phyloP scores from a whole-genome alignment of 148 eudicot genomes.

The Cornus kousa region DNA sequence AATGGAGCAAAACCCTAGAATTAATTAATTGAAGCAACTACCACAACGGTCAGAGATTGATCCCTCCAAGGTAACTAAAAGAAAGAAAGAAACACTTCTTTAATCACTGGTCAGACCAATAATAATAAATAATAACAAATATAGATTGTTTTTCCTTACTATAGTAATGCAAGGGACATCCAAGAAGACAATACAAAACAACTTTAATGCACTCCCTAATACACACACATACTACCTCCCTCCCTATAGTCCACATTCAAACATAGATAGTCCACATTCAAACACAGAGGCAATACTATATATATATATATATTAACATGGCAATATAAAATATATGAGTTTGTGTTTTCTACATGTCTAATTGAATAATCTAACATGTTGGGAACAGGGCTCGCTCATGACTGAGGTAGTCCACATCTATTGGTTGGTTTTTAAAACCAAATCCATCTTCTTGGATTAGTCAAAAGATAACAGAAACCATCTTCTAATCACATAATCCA shows the following conservation, averaged over 20 bases:
- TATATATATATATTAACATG: no score
- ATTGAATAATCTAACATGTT: background rate
- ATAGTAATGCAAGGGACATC: slow-evolving; percentile 19
- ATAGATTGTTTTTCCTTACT: background rate
- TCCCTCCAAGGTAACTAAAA: slow-evolving; percentile 32
- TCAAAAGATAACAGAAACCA: slow-evolving; percentile 14
- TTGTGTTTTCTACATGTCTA: background rate
- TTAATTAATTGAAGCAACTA: background rate
- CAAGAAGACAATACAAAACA: slow-evolving; percentile 11
- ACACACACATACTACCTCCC: background rate
- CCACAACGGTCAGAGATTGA: slow-evolving; percentile 33
- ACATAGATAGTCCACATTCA: background rate
- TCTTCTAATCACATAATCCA: slow-evolving; percentile 2
- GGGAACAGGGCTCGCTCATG: slow-evolving; percentile 5
- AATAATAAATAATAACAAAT: slow-evolving; percentile 8
- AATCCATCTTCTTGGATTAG: slow-evolving; percentile 18
- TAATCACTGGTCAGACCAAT: slow-evolving; percentile 20
- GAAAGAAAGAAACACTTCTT: slow-evolving; percentile 19
- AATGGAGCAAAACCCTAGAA: slow-evolving; percentile 16
- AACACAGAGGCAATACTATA: no score
- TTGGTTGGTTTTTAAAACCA: slow-evolving; percentile 12
- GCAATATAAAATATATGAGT: background rate
- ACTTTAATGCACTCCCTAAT: background rate
- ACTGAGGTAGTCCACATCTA: slow-evolving; percentile 3
- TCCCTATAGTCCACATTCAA: background rate